Evolutionary conservation across 1,284 basidiomycete genomes (phyloP), one percentile per base, ranked within the genome.

Genomic region (Irpex rosettiformis): DNA sequence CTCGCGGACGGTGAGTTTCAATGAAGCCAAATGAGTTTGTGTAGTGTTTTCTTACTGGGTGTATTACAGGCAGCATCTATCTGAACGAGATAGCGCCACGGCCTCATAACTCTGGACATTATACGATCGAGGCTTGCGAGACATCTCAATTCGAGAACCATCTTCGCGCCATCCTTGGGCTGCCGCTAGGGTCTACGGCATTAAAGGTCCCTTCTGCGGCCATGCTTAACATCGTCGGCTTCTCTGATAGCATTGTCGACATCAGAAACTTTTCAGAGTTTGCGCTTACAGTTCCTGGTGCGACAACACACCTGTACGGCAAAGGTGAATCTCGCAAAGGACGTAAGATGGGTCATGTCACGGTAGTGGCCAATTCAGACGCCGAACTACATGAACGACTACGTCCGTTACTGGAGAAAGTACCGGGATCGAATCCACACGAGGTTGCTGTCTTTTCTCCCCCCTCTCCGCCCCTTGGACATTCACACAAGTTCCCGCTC

Each of bases 21-120:
- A 60, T 25, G 33, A 37, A 16, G 33, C 33, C 16, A 16, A 37
- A 11, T 16, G 16, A 28, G 43, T 48, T 43, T 28, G 18, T 4
- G 7, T 40, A 33, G 56, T 18, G 51, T 30, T 27, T 24, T 27
- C 48, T 54, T 58, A 49, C 64, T 56, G 54, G 47, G 51, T 54
- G 57, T 11, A 18, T 7, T 29, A 18, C 58, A 96, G 94, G 91
- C 24, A 74, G 79, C 0, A 80, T 99, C 2, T 85, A 89, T 60
- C 83, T 99, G 65, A 99, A 99, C 74, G 97, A 99, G 77, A 98
- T 99, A 62, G 97, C 97, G 0, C 97, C 97, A n/a, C 85, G 97
- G 22, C 96, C 97, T 0, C 97, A 99, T 75, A 99, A 99, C 76
- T 98, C 95, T 7, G 96, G 96, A 0, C 97, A 99, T 73, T 98